phyloP scores from a whole-genome alignment of 768 basidiomycete species.

The Hydnomerulius pinastri region DNA sequence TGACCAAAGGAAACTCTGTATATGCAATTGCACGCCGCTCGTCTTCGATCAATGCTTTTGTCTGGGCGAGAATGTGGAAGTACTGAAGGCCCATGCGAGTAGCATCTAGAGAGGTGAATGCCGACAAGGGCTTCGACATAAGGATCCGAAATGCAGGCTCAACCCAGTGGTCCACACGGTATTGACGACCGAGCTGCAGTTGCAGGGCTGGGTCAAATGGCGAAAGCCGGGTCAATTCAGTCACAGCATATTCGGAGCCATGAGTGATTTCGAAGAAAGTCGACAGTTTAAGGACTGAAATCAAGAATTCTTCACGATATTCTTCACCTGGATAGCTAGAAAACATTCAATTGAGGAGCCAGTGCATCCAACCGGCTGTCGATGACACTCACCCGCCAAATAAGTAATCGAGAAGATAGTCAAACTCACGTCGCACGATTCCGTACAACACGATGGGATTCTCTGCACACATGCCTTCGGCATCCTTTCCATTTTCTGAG shows the following conservation, averaged over 20 bases:
- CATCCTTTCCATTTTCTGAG: background rate
- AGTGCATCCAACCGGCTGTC: too few species aligned
- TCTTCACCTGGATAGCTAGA: constrained; percentile 10
- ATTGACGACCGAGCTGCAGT: constrained; percentile 6
- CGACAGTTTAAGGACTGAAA: constrained; percentile 4
- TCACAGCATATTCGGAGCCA: constrained; percentile 6
- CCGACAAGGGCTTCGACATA: constrained; percentile 7
- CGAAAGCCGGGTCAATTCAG: background rate
- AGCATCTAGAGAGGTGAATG: background rate
- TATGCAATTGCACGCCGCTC: constrained; percentile 1
- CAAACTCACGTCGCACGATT: background rate
- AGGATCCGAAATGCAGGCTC: constrained; percentile 4
- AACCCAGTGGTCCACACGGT: constrained; percentile 11
- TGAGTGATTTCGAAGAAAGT: constrained; percentile 1
- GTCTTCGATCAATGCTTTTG: constrained; percentile 1
- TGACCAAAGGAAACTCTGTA: background rate
- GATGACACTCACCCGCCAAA: constrained; percentile 3
- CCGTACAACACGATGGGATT: constrained; percentile 5
- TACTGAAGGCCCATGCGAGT: background rate
- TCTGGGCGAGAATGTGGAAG: constrained; percentile 1
- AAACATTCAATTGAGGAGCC: background rate
- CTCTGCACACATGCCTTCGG: constrained; percentile 2
- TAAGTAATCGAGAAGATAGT: background rate
- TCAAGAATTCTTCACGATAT: constrained; percentile 1
- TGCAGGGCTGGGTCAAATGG: background rate